These are phyloP conservation scores for Oryza officinalis DNA, from an alignment of 176 grass and related monocot genomes.

Conservation along the genomic window DNA sequence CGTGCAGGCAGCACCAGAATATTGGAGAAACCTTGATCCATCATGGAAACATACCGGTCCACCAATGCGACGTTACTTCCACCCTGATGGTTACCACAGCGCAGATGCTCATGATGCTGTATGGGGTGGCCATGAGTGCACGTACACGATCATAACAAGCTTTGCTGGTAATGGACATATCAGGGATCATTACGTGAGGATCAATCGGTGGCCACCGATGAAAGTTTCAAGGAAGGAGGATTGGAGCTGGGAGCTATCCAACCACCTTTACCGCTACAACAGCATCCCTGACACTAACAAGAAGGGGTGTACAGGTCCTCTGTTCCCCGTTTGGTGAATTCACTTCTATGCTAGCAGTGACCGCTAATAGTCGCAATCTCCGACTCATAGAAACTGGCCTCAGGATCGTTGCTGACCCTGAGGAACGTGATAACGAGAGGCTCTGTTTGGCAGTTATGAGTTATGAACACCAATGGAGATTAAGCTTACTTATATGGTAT, in stretches of 20 bases:
- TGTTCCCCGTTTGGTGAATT: constrained; percentile 87
- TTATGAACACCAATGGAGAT: background rate
- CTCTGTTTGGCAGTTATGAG: background rate
- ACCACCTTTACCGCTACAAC: constrained; percentile 66
- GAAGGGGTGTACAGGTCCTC: constrained; percentile 67
- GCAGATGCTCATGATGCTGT: constrained; percentile 64
- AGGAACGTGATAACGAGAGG: constrained; percentile 6
- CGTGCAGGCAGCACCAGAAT: constrained; percentile 83
- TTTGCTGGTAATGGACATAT: constrained; percentile 59
- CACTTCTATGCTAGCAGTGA: constrained; percentile 3
- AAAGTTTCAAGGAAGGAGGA: constrained; percentile 70
- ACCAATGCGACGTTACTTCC: constrained; percentile 85
- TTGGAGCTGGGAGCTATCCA: constrained; percentile 88
- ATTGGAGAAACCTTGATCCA: constrained; percentile 87
- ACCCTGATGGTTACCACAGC: constrained; percentile 71
- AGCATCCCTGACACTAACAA: constrained; percentile 73
- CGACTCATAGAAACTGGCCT: constrained; percentile 9
- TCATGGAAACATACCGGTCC: constrained; percentile 78
- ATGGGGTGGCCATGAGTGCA: constrained; percentile 91
- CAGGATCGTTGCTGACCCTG: background rate
- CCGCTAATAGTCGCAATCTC: background rate
- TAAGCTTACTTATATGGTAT: background rate
- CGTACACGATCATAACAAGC: constrained; percentile 77
- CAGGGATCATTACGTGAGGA: constrained; percentile 82
- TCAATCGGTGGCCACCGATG: constrained; percentile 78